Evolutionary conservation across 768 basidiomycete species (phyloP).

Genomic region (Calocybe cyanea): DNA sequence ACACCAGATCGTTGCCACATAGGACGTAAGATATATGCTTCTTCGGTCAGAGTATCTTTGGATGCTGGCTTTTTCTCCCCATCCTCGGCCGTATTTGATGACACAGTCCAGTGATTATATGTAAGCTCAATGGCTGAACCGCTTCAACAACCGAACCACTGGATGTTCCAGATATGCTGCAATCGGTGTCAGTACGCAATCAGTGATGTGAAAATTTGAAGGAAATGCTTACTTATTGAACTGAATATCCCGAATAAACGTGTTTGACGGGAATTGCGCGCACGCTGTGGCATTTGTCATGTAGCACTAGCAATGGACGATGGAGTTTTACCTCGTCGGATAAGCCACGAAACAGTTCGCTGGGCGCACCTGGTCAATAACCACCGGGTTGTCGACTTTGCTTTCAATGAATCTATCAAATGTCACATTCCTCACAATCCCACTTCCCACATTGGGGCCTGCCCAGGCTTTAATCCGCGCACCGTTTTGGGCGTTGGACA

Average conservation of each 20-base stretch:
- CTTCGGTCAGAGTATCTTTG: conserved; percentile 7
- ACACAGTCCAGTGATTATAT: conserved; percentile 29
- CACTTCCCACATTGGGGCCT: conserved; percentile 54
- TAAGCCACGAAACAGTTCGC: background rate
- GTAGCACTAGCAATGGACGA: conserved; percentile 37
- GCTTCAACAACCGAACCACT: conserved; percentile 48
- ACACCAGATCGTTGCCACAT: conserved; percentile 29
- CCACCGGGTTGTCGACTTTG: conserved; percentile 55
- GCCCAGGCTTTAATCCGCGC: conserved; percentile 69
- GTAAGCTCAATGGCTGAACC: conserved; percentile 30
- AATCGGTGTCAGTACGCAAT: conserved; percentile 2
- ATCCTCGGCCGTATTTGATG: conserved; percentile 20
- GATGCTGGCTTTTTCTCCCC: conserved; percentile 15
- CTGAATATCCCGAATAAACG: conserved; percentile 52
- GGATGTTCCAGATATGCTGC: conserved; percentile 54
- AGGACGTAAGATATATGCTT: conserved; percentile 26
- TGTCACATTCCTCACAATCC: conserved; percentile 54
- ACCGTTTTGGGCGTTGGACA: conserved; percentile 62
- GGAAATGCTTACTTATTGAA: conserved; percentile 40
- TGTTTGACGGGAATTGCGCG: conserved; percentile 52
- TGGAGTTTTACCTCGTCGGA: background rate
- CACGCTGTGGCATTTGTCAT: conserved; percentile 42
- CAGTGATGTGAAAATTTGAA: background rate
- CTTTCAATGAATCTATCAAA: conserved; percentile 48
- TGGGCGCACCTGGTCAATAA: conserved; percentile 48